These are phyloP conservation scores for Xylariaceae sp. DNA, from an alignment of 2,329 filamentous ascomycete species.

Conservation along the genomic window DNA sequence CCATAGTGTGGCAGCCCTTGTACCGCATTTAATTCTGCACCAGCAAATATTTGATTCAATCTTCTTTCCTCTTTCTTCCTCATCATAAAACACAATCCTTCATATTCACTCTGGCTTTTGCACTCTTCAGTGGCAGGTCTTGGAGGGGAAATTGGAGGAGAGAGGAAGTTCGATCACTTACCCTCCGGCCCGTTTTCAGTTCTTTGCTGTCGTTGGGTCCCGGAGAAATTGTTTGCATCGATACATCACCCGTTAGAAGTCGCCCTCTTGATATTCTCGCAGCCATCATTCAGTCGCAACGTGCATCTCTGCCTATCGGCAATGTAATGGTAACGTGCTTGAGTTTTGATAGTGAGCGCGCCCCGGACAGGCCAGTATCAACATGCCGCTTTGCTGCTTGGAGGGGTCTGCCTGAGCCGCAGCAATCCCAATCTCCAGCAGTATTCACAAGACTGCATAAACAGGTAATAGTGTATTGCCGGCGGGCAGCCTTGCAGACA, in stretches of 20 bases:
- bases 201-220: conserved; percentile 30
- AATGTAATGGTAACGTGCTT: too few relatives aligned
- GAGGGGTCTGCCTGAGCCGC: too few relatives aligned
- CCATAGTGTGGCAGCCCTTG: background rate
- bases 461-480: too few relatives aligned
- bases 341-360: too few relatives aligned
- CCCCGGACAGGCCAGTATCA: too few relatives aligned
- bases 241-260: conserved; percentile 29
- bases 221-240: conserved; percentile 35
- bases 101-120: conserved; percentile 67
- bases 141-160: conserved; percentile 68
- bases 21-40: background rate
- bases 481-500: too few relatives aligned
- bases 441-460: too few relatives aligned
- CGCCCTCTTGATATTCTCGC: too few relatives aligned
- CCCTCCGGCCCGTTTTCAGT: conserved; percentile 49
- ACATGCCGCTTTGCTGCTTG: too few relatives aligned
- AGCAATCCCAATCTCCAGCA: too few relatives aligned
- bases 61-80: conserved; percentile 26
- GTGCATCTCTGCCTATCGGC: too few relatives aligned
- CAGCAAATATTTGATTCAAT: background rate
- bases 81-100: conserved; percentile 47
- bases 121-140: conserved; percentile 50
- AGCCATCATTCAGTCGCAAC: too few relatives aligned
- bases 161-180: conserved; percentile 58